Base-by-base conservation (phyloP, 345 rosid genomes). In the Salix caprea region DNA sequence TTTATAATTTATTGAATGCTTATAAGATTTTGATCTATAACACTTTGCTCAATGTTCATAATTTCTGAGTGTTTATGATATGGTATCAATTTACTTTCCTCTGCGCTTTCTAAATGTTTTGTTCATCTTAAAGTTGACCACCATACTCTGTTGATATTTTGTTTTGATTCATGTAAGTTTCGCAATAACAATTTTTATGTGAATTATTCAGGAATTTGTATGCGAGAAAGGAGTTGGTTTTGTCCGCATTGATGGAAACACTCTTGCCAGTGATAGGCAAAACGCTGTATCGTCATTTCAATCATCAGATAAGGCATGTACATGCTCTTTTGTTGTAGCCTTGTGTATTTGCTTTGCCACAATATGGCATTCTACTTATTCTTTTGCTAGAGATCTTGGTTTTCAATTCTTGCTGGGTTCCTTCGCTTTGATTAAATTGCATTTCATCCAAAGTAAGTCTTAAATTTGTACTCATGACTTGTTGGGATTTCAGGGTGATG, bases 241-340 rank as follows among this genome's bases (percentile, higher is more conserved):
- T 78, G 88, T 93, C 58, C 97, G 97, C 74, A 95, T 95, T 81
- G 99, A 95, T 91, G 99, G 99, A 82, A 91, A 73, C 64, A 91
- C 99, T 7, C 90, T 90, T 65, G 80, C 99, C 48, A 89, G 86
- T 87, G 97, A 95, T 79, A 89, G 99, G 84, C 96, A 95, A 79
- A 82, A 87, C 75, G 99, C 97, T 80, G 97, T 95, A 66, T 77
- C 73, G 67, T 86, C 89, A 69, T 95, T 93, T 79, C 87, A 86
- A 82, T 87, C 88, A 78, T 88, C 91, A 65, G 85, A 85, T 77
- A 88, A 88, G 93, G 99, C 79, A 74, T 50, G 85, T 77, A 36
- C 76, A 1, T 72, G 5, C 8, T 30, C 78, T 60, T 34, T 18
- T 79, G 66, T 13, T 40, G 48, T 14, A 8, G 54, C 18, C 69